Evolutionary conservation across 176 grass and related monocot species (phyloP).

Genomic region (Oryza brachyantha): DNA sequence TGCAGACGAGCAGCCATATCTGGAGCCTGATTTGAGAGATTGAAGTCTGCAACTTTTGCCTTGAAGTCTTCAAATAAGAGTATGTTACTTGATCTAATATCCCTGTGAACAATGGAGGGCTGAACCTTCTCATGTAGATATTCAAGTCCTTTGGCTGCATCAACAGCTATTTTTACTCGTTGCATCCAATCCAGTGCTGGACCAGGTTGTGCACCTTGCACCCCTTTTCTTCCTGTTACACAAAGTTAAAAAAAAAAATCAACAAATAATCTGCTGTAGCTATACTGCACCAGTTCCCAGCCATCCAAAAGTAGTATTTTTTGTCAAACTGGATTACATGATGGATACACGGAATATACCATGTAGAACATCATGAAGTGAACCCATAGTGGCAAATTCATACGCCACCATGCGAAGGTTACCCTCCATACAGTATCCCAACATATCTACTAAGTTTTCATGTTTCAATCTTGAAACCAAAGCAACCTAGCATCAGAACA

Average conservation of each 20-base stretch:
- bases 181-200: conserved; percentile 92
- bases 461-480: conserved; percentile 78
- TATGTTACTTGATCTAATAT: conserved; percentile 87
- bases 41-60: conserved; percentile 92
- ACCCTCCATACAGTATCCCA: conserved; percentile 81
- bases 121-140: conserved; percentile 91
- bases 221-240: conserved; percentile 76
- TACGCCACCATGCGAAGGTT: conserved; percentile 76
- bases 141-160: conserved; percentile 79
- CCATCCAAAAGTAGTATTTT: neutral
- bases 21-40: conserved; percentile 89
- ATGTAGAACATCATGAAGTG: conserved; percentile 84
- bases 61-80: conserved; percentile 91
- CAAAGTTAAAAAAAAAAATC: neutral
- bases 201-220: conserved; percentile 84
- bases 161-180: conserved; percentile 71
- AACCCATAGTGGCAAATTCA: conserved; percentile 93
- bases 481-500: conserved; percentile 54
- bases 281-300: neutral
- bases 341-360: conserved; percentile 47
- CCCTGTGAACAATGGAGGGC: conserved; percentile 77
- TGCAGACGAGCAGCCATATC: conserved; percentile 90
- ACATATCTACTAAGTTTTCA: conserved; percentile 75
- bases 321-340: neutral
- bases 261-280: neutral